Base-by-base conservation (phyloP, 2,329 filamentous ascomycete species). In the Pezizomycotina sp. region DNA sequence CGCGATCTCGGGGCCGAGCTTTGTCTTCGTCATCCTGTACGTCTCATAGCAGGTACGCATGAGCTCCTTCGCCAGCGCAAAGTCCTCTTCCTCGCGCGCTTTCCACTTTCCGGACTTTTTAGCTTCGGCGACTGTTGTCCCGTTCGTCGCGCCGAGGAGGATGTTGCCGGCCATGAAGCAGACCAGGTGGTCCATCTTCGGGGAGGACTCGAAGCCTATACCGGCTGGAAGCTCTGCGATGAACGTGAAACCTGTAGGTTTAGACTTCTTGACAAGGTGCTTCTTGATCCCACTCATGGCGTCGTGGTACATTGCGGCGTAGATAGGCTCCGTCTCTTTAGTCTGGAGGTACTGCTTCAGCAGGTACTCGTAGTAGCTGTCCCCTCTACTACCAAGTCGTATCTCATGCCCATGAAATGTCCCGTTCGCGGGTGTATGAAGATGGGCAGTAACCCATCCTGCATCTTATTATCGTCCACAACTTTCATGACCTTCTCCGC, bases 311-410 rank as follows among this genome's bases (percentile, higher is more conserved):
- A 98, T 80, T 9, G 89, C 79, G 47, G 75, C 65, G 58, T 98
- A 98, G 10, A 95, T 61, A 0, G 73, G 65, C 56, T 98, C 86
- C 52, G 84, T 66, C 55, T 78, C 73, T 38, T 79, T 80, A 8
- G 89, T 98, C 58, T 98, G 89, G 13, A 93, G 66, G 55, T 92
- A 95, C 57, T 98, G 89, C 62, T 98, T 98, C 63, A 95, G 91
- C 32, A 98, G 71, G 56, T 98, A 98, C 60, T 98, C 68, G 60
- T 98, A 98, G 60, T 95, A 98, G 30, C 84, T 93, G 61, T 98
- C 89, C 28, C 89, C 89, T 43, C 89, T 72, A 55, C 82, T 93
- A 24, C 89, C 89, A 14, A 95, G 66, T 12, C 89, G 78, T 52
- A 98, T 86, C 53, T 93, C 92, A 13, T 72, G 60, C 13, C 81